These are phyloP conservation scores for Syzygium jambos DNA, from an alignment of 345 rosid genomes.

Conservation along the genomic window DNA sequence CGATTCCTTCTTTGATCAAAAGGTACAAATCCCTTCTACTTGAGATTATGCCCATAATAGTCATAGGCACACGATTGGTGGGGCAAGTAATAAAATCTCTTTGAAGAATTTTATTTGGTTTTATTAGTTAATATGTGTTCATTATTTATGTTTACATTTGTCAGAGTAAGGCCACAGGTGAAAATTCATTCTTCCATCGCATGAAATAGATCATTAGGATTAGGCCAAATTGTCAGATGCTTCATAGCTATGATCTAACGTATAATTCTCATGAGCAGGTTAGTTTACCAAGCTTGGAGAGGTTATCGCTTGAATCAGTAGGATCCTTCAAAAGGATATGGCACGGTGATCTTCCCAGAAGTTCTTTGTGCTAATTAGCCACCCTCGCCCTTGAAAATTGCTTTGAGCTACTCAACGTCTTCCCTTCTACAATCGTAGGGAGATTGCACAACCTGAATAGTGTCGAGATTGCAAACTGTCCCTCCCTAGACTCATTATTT, in stretches of 20 bases:
- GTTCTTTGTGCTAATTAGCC: not conserved
- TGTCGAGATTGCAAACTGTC: not conserved
- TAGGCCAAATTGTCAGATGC: too few species aligned
- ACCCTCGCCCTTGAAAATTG: not conserved
- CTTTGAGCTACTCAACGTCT: not conserved
- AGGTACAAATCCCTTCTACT: not conserved
- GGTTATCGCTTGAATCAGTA: not conserved
- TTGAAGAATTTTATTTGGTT: too few species aligned
- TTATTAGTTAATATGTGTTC: too few species aligned
- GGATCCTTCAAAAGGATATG: not conserved
- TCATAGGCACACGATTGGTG: fast-evolving
- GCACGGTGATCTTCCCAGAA: not conserved
- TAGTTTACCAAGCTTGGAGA: not conserved
- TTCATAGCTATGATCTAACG: too few species aligned
- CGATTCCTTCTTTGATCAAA: not conserved
- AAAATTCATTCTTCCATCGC: too few species aligned
- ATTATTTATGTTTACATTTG: too few species aligned
- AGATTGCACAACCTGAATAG: not conserved
- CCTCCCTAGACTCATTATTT: not conserved
- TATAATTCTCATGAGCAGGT: not conserved
- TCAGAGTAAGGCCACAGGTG: too few species aligned
- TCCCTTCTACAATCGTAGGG: fast-evolving
- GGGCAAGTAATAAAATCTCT: not conserved
- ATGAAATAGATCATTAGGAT: not conserved
- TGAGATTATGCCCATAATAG: fast-evolving